A percentile compares a stretch with the other conserved stretches of the same genome.
These are phyloP conservation scores for Cladorrhinum sp. DNA, from an alignment of 2,329 filamentous ascomycete genomes.

Conservation along the genomic window DNA sequence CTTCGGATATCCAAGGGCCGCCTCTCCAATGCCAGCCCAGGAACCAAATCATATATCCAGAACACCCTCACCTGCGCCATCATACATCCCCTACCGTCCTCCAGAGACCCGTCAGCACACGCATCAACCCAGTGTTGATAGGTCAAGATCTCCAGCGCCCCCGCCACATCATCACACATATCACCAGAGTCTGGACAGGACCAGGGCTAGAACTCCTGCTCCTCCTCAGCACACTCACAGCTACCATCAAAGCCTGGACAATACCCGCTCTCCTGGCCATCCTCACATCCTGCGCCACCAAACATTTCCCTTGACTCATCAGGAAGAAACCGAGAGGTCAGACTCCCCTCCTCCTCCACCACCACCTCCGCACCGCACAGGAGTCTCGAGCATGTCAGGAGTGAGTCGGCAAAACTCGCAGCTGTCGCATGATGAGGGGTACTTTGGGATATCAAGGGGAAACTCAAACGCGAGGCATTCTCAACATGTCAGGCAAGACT, in stretches of 20 bases:
- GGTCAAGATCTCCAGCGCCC: background rate
- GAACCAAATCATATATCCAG: conserved; percentile 38
- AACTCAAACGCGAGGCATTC: conserved; percentile 33
- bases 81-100: conserved; percentile 28
- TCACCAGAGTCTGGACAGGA: conserved; percentile 20
- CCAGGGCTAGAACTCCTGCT: conserved; percentile 1
- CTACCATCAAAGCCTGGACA: background rate
- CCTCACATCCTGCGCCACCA: background rate
- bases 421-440: conserved; percentile 32
- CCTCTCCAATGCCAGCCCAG: conserved; percentile 27
- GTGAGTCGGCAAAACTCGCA: conserved; percentile 31
- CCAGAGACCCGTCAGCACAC: conserved; percentile 17
- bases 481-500: conserved; percentile 23
- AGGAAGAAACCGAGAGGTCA: conserved; percentile 24
- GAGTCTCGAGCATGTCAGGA: conserved; percentile 7
- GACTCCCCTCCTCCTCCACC: conserved; percentile 74
- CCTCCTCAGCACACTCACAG: background rate
- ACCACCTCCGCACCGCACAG: conserved; percentile 70
- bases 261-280: background rate
- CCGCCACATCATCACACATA: conserved; percentile 21
- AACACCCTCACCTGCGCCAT: conserved; percentile 26
- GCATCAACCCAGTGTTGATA: background rate
- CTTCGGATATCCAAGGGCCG: conserved; percentile 7
- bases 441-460: conserved; percentile 27
- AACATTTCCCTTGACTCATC: background rate